Evolutionary conservation across 2,329 filamentous ascomycete species (phyloP), one percentile per base, ranked within the genome.

Genomic region (Verticillium tricorpus): DNA sequence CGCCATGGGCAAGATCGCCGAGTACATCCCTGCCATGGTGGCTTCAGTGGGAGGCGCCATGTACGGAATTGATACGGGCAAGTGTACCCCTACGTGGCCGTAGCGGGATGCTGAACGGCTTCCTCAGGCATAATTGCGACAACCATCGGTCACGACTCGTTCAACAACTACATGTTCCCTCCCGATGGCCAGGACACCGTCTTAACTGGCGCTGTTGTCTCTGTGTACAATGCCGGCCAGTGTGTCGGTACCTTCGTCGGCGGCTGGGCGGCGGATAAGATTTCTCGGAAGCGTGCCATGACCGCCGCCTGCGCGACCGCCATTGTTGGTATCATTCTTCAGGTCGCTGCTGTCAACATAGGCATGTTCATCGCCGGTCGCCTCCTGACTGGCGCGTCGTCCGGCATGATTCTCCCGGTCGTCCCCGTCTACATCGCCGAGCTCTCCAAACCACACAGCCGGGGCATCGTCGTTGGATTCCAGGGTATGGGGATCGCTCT

Each of bases 171-270:
- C 15, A 32, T 32, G 15, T n/a, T 35, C 34, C 9, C 34, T 35
- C 34, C 34, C 14, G 34, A 35, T 11, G 34, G 34, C 34, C 3
- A 35, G 34, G 34, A 35, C 14, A 35, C 34, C 34, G 34, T 35
- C 34, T 14, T 35, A 4, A 35, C 34, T 35, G 34, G 40, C 40
- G 40, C 40, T 74, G 83, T 86, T 2, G 83, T 85, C 3, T 77
- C 84, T 6, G 80, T 85, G 3, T 87, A 86, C 66, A 85, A 87
- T 63, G 84, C 84, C 6, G 85, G 85, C 32, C 84, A 87, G 70
- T 82, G 82, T 14, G 71, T 81, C 5, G 84, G 85, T 1, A 82
- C 84, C 17, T 63, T 85, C 8, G 74, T 74, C 1, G 84, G 86
- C 67, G 85, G 80, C 3, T 74, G 78, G 5, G 71, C 85, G 19